Evolutionary conservation across 345 rosid genomes (phyloP).

Genomic region (Citrus maxima): DNA sequence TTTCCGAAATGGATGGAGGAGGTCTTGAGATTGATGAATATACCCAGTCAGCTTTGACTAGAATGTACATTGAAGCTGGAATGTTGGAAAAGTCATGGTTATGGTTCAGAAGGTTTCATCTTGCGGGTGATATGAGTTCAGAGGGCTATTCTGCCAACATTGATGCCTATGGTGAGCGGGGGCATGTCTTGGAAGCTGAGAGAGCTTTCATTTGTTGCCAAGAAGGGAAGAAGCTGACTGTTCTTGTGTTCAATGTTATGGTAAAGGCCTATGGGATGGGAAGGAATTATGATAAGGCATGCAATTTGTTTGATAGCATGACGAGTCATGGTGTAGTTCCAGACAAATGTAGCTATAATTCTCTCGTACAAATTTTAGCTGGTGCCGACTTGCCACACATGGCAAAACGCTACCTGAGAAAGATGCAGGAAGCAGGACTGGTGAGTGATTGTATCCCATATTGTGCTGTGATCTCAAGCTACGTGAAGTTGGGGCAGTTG

Average conservation of each 20-base stretch:
- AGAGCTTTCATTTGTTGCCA: constrained; percentile 56
- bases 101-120: constrained; percentile 80
- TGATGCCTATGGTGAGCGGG: constrained; percentile 78
- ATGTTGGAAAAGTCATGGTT: constrained; percentile 78
- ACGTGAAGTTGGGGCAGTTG: constrained; percentile 59
- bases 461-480: constrained; percentile 79
- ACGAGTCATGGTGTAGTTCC: constrained; percentile 54
- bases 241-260: constrained; percentile 78
- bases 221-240: constrained; percentile 51
- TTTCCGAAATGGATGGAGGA: constrained; percentile 63
- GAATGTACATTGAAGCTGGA: constrained; percentile 79
- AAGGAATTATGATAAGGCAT: constrained; percentile 54
- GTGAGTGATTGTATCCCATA: constrained; percentile 69
- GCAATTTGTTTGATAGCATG: constrained; percentile 75
- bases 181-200: constrained; percentile 59
- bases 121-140: constrained; percentile 58
- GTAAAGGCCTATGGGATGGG: constrained; percentile 81
- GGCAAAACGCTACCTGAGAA: constrained; percentile 52
- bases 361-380: constrained; percentile 67
- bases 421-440: constrained; percentile 68
- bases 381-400: constrained; percentile 52
- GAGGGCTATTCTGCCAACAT: constrained; percentile 84
- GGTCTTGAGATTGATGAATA: constrained; percentile 77
- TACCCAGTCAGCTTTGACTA: constrained; percentile 79
- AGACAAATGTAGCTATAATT: constrained; percentile 68